A percentile compares a stretch with the other conserved stretches of the same genome.
Evolutionary conservation across 164 flowering plant species (phyloP).

Genomic region (Nymphaea colorata): DNA sequence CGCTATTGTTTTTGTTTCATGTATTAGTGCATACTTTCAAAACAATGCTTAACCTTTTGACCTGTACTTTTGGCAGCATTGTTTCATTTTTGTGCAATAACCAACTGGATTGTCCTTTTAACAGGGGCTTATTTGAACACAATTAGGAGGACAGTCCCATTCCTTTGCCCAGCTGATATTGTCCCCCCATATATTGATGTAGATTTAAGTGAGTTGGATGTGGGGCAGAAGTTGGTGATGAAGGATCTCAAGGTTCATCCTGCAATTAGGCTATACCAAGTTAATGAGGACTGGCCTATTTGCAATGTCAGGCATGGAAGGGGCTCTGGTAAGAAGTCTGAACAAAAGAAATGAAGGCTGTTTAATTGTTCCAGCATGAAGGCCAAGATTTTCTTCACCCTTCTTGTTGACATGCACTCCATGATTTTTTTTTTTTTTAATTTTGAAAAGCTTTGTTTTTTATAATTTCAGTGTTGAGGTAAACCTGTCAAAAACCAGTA

Average conservation of each 20-base stretch:
- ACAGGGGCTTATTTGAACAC: slow-evolving; percentile 76
- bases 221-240: slow-evolving; percentile 58
- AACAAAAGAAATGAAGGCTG: neutral
- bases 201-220: slow-evolving; percentile 90
- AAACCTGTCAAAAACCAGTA: too few species aligned
- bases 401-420: too few species aligned
- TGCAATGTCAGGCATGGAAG: slow-evolving; percentile 63
- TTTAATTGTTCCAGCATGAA: neutral
- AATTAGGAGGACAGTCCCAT: slow-evolving; percentile 69
- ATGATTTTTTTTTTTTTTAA: too few species aligned
- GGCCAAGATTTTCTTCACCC: neutral
- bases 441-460: too few species aligned
- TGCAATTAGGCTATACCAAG: slow-evolving; percentile 44
- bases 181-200: slow-evolving; percentile 95
- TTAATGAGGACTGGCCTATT: slow-evolving; percentile 44
- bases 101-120: neutral
- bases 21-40: too few species aligned
- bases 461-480: too few species aligned
- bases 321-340: slow-evolving; percentile 5
- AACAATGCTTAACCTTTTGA: too few species aligned
- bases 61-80: neutral
- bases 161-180: slow-evolving; percentile 81
- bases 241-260: slow-evolving; percentile 91
- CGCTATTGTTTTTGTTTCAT: too few species aligned
- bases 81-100: neutral